Evolutionary conservation across 139 green algal species (phyloP).

Genomic region (Spirogloea muscicola): DNA sequence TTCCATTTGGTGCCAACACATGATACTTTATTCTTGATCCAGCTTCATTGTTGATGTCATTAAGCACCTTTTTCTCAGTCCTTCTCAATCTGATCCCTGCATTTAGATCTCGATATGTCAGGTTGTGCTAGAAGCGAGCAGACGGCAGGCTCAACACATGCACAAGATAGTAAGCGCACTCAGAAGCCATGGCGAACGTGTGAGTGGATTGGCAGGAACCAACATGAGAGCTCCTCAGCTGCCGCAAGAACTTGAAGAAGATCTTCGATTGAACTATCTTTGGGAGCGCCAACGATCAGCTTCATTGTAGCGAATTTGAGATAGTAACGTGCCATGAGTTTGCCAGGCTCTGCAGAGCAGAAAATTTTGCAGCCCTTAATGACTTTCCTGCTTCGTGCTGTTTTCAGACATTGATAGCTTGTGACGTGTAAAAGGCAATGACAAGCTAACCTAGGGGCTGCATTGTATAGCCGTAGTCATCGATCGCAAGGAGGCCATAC

Average conservation of each 20-base stretch:
- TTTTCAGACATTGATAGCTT: not conserved
- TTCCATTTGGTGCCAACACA: constrained; percentile 6
- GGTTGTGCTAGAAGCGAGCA: not conserved
- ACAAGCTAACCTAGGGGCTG: constrained; percentile 4
- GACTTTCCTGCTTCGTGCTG: not conserved
- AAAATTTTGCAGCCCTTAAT: not conserved
- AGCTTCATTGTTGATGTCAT: constrained; percentile 45
- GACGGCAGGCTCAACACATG: not conserved
- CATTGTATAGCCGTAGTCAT: constrained; percentile 37
- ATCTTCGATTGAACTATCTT: constrained; percentile 20
- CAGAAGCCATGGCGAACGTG: not conserved
- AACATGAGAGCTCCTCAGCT: constrained; percentile 44
- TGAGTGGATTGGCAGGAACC: not conserved
- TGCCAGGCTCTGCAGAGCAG: constrained; percentile 37
- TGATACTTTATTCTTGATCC: constrained; percentile 21
- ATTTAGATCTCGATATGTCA: not conserved
- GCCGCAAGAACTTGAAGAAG: constrained; percentile 14
- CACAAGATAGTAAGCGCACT: not conserved
- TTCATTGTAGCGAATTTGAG: constrained; percentile 41
- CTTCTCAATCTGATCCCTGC: constrained; percentile 42
- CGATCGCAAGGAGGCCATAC: constrained; percentile 32
- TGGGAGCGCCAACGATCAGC: constrained; percentile 1
- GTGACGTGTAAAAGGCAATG: not conserved
- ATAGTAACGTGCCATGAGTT: constrained; percentile 41
- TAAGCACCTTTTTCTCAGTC: constrained; percentile 42